Conservation (phyloP, 345 rosid genomes). For the Gossypium raimondii region DNA sequence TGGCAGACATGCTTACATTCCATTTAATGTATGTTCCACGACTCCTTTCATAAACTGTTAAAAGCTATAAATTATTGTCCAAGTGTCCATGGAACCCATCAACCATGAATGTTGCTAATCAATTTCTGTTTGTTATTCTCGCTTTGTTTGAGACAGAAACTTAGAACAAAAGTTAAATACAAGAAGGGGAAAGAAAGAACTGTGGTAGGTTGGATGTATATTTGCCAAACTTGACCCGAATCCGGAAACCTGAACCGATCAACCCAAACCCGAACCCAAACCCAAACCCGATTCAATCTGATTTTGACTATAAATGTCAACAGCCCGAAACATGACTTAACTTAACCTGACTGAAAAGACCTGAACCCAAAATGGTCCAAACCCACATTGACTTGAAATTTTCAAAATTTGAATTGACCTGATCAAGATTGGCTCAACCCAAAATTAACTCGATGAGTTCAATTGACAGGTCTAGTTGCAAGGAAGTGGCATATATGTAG, state of each 20-base stretch:
- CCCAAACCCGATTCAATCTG: too few relatives aligned
- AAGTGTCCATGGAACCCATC: background rate
- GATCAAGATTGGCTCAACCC: background rate
- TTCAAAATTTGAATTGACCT: too few relatives aligned
- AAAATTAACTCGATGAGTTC: background rate
- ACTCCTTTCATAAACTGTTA: background rate
- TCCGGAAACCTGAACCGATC: background rate
- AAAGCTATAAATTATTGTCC: background rate
- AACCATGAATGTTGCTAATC: background rate
- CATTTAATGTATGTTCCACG: constrained; percentile 47
- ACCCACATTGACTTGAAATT: too few relatives aligned
- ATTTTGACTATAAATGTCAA: background rate
- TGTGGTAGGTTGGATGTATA: too few relatives aligned
- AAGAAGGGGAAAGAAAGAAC: too few relatives aligned
- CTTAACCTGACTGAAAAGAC: too few relatives aligned
- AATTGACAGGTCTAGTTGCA: background rate
- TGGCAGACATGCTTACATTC: constrained; percentile 78
- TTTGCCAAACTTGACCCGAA: background rate
- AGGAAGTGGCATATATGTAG: background rate
- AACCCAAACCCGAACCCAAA: too few relatives aligned
- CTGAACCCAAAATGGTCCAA: too few relatives aligned
- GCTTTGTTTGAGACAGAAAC: too few relatives aligned
- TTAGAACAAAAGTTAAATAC: too few relatives aligned
- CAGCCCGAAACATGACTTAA: too few relatives aligned
- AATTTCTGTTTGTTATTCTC: too few relatives aligned